Conservation (phyloP, 768 basidiomycete species). For the Neoboletus magnificus region DNA sequence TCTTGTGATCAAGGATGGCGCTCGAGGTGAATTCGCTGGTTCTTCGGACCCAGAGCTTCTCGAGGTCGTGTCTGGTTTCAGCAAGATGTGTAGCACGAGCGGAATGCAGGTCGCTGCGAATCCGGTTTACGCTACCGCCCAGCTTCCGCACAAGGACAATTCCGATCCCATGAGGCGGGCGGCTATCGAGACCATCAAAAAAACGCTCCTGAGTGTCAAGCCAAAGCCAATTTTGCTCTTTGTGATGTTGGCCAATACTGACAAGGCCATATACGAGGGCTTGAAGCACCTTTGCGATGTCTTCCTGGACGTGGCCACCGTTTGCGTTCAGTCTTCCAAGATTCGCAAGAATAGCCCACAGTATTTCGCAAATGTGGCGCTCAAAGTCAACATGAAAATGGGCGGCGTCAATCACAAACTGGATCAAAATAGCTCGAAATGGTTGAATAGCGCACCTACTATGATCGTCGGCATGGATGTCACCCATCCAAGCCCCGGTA, state of each 20-base stretch:
- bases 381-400: slow-evolving; percentile 55
- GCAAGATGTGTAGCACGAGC: slow-evolving; percentile 55
- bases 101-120: slow-evolving; percentile 53
- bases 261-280: slow-evolving; percentile 49
- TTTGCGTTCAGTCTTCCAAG: slow-evolving; percentile 72
- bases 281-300: slow-evolving; percentile 53
- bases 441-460: slow-evolving; percentile 40
- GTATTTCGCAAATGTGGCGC: slow-evolving; percentile 53
- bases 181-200: slow-evolving; percentile 48
- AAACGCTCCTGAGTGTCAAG: slow-evolving; percentile 34
- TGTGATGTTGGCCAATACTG: slow-evolving; percentile 45
- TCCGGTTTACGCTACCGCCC: slow-evolving; percentile 34
- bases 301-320: slow-evolving; percentile 50
- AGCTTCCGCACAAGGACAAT: slow-evolving; percentile 49
- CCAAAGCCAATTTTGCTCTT: slow-evolving; percentile 44
- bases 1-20: slow-evolving; percentile 61
- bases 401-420: slow-evolving; percentile 52
- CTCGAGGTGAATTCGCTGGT: slow-evolving; percentile 58
- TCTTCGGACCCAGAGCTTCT: slow-evolving; percentile 52
- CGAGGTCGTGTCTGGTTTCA: slow-evolving; percentile 49
- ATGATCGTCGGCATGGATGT: slow-evolving; percentile 63
- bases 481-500: slow-evolving; percentile 77
- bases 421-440: slow-evolving; percentile 35
- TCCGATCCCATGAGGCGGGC: slow-evolving; percentile 51
- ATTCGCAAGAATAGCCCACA: slow-evolving; percentile 60